Base-by-base conservation (phyloP, 371 early-diverging fungal genomes). In the Sanchytrium tribonematis region DNA sequence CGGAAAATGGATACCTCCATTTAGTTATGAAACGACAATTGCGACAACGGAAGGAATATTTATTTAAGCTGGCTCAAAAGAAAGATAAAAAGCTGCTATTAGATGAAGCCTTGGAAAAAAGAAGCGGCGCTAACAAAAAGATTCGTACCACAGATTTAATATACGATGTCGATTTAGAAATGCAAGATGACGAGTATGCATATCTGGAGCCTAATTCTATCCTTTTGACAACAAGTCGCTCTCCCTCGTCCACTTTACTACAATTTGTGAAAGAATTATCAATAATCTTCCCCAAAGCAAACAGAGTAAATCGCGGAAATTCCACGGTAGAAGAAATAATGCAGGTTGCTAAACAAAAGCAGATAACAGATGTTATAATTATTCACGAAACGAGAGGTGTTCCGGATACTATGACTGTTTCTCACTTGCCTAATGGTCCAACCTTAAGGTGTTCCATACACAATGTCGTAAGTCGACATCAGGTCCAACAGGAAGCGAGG, bases 381-480 rank as follows among this genome's bases (percentile, higher is more conserved):
- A 66, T 76, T 2, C 70, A 74, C 32, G 78, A 78, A 68, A 71
- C 70, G 29, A 71, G 73, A 69, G 78, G 78, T 5, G 68, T 70
- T 29, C 76, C 76, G 1, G 68, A 72, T 2, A 67, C 75, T 1
- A 30, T 78, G 32, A 71, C 70, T 70, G 66, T 78, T 22, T 74
- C 74, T 29, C 73, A 74, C 66, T 74, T 72, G 66, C 78, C 78
- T 27, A 71, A 72, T 68, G 78, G 78, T 16, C 71, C 73, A n/a
- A 78, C 78, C 1, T 71, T 74, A 66, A 68, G 72, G 29, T 78
- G 75, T 67, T 72, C 69, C 66, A 31, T 76, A 32, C 70, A 70
- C 67, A 73, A 73, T 69, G 48, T 48, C 22, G 48, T 48, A 48
- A 48, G 48, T 48, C 48, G 48, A 5, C 48, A 48, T 48, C 48